Evolutionary conservation across 2,329 filamentous ascomycete species (phyloP).

Genomic region (Penicillium sclerotigenum): DNA sequence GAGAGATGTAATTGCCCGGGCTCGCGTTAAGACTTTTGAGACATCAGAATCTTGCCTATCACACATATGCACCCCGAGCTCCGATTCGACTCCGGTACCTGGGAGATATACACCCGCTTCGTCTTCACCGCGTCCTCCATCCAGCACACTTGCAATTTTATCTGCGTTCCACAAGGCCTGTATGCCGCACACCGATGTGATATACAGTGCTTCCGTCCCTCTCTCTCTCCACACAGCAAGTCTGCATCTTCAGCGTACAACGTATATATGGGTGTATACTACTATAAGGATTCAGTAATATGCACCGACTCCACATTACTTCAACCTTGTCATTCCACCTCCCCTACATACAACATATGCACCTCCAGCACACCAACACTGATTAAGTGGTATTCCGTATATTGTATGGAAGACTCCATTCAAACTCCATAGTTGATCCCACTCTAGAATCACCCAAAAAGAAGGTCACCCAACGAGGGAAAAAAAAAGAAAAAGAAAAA

Average conservation of each 20-base stretch:
- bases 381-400: neutral
- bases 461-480: neutral
- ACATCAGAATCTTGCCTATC: neutral
- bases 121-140: constrained; percentile 2
- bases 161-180: constrained; percentile 1
- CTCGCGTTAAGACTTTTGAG: neutral
- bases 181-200: constrained; percentile 5
- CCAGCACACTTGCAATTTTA: neutral
- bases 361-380: neutral
- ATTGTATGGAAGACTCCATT: neutral
- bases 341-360: neutral
- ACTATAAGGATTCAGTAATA: neutral
- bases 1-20: neutral
- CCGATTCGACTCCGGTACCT: neutral
- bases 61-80: neutral
- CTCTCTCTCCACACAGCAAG: neutral
- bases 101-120: neutral
- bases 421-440: neutral
- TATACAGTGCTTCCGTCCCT: constrained; percentile 7
- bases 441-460: neutral
- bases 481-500: neutral
- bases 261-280: neutral
- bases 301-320: neutral
- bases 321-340: neutral
- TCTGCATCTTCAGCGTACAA: neutral